Evolutionary conservation across 2,329 filamentous ascomycete species (phyloP), one percentile per base, ranked within the genome.

Genomic region (Microdochium bolleyi): DNA sequence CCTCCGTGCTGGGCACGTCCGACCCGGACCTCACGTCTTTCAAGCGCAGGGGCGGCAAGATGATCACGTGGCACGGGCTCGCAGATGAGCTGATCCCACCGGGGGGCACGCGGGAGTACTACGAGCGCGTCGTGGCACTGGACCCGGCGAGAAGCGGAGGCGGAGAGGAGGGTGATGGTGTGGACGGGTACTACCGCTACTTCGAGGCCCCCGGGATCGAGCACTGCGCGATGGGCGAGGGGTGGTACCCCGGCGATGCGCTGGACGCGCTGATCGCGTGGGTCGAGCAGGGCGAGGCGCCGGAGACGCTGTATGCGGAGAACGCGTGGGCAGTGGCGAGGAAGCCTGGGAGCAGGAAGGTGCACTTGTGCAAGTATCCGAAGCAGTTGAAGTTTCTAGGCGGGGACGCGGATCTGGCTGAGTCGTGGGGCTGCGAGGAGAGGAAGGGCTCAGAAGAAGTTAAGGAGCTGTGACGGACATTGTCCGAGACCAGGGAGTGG

Each of bases 31-130:
- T 64, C 10, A 57, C 58, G 0, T 56, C 56, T 1, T 72, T 68
- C 54, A 57, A 56, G 32, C 56, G 56, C 3, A 56, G 58, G 1
- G 73, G 73, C 10, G 68, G 69, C 32, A 75, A 75, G 60, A 51
- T 75, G 3, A 19, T 75, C 21, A 62, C 70, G 30, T 75, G 69
- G 60, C 73, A 75, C 56, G 73, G 73, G n/a, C 54, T 67, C 48
- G 62, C 64, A 4, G 73, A 76, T 56, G 64, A 65, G 3, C 34
- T 70, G 48, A 49, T 49, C 48, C 22, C 48, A 14, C 25, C 25
- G 13, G 19, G 11, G 24, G 25, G 48, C 24, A 27, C 48, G 24
- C 3, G 24, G 13, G 48, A 49, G 3, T 49, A 49, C 24, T 49
- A 19, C 14, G 48, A 49, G 21, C 7, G 24, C 2, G 48, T 49